Evolutionary conservation across 2,329 filamentous ascomycete species (phyloP), one percentile per base, ranked within the genome.

Genomic region (Talaromyces piceae): DNA sequence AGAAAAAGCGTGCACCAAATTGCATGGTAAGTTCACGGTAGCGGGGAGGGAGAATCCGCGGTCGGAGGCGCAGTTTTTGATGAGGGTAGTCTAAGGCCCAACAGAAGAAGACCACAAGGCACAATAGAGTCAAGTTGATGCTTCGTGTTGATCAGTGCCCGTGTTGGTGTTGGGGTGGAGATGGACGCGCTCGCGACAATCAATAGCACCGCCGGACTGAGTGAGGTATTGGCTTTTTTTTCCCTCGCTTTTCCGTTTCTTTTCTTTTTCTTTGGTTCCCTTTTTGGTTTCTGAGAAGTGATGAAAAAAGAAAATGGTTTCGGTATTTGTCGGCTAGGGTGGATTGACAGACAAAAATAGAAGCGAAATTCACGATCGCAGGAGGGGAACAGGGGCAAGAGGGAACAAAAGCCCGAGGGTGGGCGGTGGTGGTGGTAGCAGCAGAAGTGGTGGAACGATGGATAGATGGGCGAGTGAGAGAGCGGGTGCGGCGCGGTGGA

Each of bases 21-120:
- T 49, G 51, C 51, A 53, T 53, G 51, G 47, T 53, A 53, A 44
- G 41, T 33, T 47, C 16, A 37, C n/a, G 20, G n/a, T 26, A 25
- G 39, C 39, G 39, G 39, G 39, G 39, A 8, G 39, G 11, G 20
- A n/a, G n/a, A 6, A n/a, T 22, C 20, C 23, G 39, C 39, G 39
- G 23, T 43, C 39, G 39, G 13, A 43, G 39, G 12, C 9, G 16
- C n/a, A 18, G 16, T 9, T 37, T 37, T 13, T 31, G 12, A n/a
- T 31, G 12, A 31, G 22, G 37, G 11, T 23, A n/a, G n/a, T n/a
- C n/a, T n/a, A n/a, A n/a, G n/a, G n/a, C n/a, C n/a, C n/a, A n/a
- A n/a, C n/a, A n/a, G n/a, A n/a, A n/a, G n/a, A n/a, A n/a, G n/a
- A n/a, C n/a, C n/a, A n/a, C n/a, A n/a, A n/a, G n/a, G n/a, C n/a